Conservation (phyloP, 2,329 filamentous ascomycete species). For the Macroventuria anomochaeta region DNA sequence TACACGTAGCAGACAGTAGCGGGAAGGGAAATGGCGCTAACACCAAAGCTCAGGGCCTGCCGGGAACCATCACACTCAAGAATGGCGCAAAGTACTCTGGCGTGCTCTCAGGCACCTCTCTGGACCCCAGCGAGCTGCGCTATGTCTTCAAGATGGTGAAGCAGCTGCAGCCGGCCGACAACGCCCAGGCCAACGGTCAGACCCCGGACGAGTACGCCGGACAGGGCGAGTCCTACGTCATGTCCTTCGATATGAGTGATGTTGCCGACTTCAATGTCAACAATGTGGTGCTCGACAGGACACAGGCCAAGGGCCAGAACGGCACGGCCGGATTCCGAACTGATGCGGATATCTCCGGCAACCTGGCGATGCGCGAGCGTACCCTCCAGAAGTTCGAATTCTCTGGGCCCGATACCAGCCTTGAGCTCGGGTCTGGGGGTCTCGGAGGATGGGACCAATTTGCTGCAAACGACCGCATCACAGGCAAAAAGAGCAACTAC, state of each 20-base stretch:
- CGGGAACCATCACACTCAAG: constrained; percentile 63
- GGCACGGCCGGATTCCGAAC: constrained; percentile 74
- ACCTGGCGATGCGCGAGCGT: constrained; percentile 72
- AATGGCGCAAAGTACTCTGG: constrained; percentile 67
- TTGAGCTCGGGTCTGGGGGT: constrained; percentile 69
- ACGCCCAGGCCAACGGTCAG: constrained; percentile 57
- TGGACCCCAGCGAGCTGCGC: constrained; percentile 60
- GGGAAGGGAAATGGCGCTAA: constrained; percentile 20
- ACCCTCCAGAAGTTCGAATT: constrained; percentile 83
- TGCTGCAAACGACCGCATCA: constrained; percentile 83
- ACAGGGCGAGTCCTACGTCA: constrained; percentile 57
- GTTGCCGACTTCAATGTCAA: constrained; percentile 62
- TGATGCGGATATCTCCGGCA: constrained; percentile 84
- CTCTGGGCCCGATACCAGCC: constrained; percentile 67
- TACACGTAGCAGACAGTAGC: constrained; percentile 18
- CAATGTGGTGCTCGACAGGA: constrained; percentile 60
- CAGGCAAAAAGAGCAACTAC: constrained; percentile 88
- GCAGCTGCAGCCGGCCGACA: constrained; percentile 51
- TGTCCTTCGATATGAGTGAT: constrained; percentile 69
- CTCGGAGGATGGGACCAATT: constrained; percentile 85
- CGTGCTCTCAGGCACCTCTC: constrained; percentile 63
- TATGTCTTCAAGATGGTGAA: constrained; percentile 72
- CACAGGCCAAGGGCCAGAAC: constrained; percentile 61
- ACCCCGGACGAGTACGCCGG: constrained; percentile 54
- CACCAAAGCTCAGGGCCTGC: constrained; percentile 57